Evolutionary conservation across 768 basidiomycete genomes (phyloP).

Genomic region (Rhodotorula paludigena): DNA sequence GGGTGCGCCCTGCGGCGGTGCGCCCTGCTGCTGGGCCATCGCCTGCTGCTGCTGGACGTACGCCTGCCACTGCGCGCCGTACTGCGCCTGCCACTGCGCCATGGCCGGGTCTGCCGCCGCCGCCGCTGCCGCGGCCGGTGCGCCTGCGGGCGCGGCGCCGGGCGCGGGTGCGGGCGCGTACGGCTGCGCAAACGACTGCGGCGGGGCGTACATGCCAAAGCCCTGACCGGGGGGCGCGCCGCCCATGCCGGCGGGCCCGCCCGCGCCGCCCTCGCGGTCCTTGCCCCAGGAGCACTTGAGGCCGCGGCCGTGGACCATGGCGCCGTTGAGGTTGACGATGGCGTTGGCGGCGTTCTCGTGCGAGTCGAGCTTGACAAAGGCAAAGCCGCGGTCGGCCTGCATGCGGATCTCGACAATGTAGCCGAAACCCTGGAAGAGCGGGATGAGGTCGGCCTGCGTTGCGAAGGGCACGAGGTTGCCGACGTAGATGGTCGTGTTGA

Average conservation of each 20-base stretch:
- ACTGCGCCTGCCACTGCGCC: conserved; percentile 59
- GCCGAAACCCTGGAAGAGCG: conserved; percentile 95
- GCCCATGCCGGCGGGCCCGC: neutral
- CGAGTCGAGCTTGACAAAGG: conserved; percentile 96
- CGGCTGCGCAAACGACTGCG: neutral
- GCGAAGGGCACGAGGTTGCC: conserved; percentile 97
- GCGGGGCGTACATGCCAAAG: neutral
- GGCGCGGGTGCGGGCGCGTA: conserved; percentile 40
- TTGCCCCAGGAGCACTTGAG: conserved; percentile 99
- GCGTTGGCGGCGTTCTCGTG: conserved; percentile 98
- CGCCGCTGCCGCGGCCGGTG: conserved; percentile 20
- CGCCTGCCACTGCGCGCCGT: conserved; percentile 63
- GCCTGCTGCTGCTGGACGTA: conserved; percentile 9
- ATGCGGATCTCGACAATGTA: conserved; percentile 98
- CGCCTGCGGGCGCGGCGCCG: conserved; percentile 51
- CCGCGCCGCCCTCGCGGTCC: conserved; percentile 51
- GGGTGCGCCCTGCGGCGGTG: neutral
- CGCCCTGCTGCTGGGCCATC: neutral
- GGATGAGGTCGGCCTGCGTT: conserved; percentile 94
- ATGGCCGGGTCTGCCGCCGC: conserved; percentile 22
- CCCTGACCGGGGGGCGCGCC: neutral
- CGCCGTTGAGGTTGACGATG: conserved; percentile 92
- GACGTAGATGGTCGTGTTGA: conserved; percentile 87
- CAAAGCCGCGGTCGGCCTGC: conserved; percentile 98
- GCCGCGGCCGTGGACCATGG: conserved; percentile 92